These are phyloP conservation scores for Prunus davidiana DNA, from an alignment of 306 rosid species.

Conservation along the genomic window DNA sequence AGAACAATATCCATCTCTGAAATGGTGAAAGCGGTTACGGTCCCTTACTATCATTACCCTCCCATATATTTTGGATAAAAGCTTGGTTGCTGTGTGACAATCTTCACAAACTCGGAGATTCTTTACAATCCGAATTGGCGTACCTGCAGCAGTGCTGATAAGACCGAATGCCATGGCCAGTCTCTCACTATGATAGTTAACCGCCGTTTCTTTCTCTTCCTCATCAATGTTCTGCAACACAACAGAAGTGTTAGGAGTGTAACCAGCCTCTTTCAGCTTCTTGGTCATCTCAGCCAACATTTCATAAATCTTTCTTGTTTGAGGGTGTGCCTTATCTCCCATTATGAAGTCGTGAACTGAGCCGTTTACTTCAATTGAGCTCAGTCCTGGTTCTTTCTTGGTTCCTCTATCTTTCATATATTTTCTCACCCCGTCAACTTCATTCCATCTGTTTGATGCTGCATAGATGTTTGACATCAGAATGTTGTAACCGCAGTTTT, in stretches of 20 bases:
- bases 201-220: slow-evolving; percentile 55
- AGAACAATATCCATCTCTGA: slow-evolving; percentile 59
- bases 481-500: slow-evolving; percentile 48
- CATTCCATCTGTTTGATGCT: slow-evolving; percentile 50
- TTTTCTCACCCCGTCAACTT: slow-evolving; percentile 47
- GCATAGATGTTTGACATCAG: slow-evolving; percentile 73
- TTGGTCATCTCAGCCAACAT: slow-evolving; percentile 52
- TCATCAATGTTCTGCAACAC: slow-evolving; percentile 46
- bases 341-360: slow-evolving; percentile 50
- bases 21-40: slow-evolving; percentile 66
- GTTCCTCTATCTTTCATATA: slow-evolving; percentile 44
- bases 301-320: slow-evolving; percentile 37
- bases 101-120: slow-evolving; percentile 66
- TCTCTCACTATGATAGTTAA: slow-evolving; percentile 60
- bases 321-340: slow-evolving; percentile 55
- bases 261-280: slow-evolving; percentile 51
- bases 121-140: slow-evolving; percentile 54
- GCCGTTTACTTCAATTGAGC: slow-evolving; percentile 59
- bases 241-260: slow-evolving; percentile 43
- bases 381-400: slow-evolving; percentile 58
- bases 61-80: slow-evolving; percentile 56
- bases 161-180: slow-evolving; percentile 76
- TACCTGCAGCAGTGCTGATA: slow-evolving; percentile 46
- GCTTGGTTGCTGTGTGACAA: slow-evolving; percentile 59
- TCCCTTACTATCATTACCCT: slow-evolving; percentile 61